Base-by-base conservation (phyloP, 2,329 filamentous ascomycete species). In the Colletotrichum godetiae region DNA sequence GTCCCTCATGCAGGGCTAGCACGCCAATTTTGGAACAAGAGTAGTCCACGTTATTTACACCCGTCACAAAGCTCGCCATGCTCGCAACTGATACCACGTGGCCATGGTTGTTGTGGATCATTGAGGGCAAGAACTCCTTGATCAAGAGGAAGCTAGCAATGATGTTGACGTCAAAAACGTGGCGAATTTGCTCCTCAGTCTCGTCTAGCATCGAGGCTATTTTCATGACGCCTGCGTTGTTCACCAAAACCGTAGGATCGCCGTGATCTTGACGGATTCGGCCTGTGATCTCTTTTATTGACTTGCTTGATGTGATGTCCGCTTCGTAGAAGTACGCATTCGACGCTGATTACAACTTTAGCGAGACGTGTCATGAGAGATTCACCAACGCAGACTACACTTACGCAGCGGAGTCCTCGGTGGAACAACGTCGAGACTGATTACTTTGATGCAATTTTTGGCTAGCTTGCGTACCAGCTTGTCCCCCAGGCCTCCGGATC, bases 31-130 rank as follows among this genome's bases (percentile, higher is more conserved):
- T 90, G 64, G 85, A 85, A 66, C 83, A 83, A 52, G 82, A 83
- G 77, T 90, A 90, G 73, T 89, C 87, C 12, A 84, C 84, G 74
- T 90, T 85, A 35, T 86, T 83, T 1, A 82, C 84, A 2, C 86
- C 74, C 0, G 81, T 81, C 3, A 87, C 74, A 76, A 87, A 90
- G 37, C 84, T 86, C 5, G 88, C 87, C 77, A 86, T 82, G 67
- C 85, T 88, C 10, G 88, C 88, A 15, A 90, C 81, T 0, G 86
- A 88, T 13, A 90, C 81, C 53, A 90, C 80, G 74, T 90, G 88
- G 0, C 88, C 88, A 68, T 87, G 86, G 73, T 86, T 85, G 12
- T 80, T 79, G 29, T 77, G 76, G 19, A 87, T 76, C 86, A 88
- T 88, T 46, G 81, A 78, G 0, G 86, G 86, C 24, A 88, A 75